Conservation (phyloP, 371 early-diverging fungal species). For the Rhizopus arrhizus region DNA sequence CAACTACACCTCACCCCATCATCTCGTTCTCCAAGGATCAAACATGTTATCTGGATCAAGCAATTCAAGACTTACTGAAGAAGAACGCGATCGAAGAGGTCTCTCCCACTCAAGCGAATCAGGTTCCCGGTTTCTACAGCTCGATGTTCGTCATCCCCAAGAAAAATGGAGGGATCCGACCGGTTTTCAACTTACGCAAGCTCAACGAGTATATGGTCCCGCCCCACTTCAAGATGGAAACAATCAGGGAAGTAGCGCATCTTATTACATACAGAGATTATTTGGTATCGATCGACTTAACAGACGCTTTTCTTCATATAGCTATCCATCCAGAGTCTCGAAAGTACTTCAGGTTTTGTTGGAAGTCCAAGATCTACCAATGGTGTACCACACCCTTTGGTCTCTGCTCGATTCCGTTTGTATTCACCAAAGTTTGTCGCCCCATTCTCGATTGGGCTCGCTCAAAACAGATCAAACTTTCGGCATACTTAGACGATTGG, state of each 20-base stretch:
- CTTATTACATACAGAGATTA: slow-evolving; percentile 12
- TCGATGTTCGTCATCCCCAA: slow-evolving; percentile 33
- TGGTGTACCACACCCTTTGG: slow-evolving; percentile 39
- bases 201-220: slow-evolving; percentile 27
- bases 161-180: slow-evolving; percentile 23
- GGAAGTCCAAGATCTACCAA: slow-evolving; percentile 21
- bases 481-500: slow-evolving; percentile 38
- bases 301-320: slow-evolving; percentile 24
- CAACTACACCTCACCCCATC: neutral
- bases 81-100: slow-evolving; percentile 21
- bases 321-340: slow-evolving; percentile 23
- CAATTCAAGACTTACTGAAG: neutral
- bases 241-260: slow-evolving; percentile 26
- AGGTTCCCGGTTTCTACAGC: slow-evolving; percentile 20
- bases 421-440: slow-evolving; percentile 35
- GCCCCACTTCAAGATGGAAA: slow-evolving; percentile 40
- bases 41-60: neutral
- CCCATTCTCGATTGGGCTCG: slow-evolving; percentile 35
- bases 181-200: slow-evolving; percentile 32
- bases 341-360: slow-evolving; percentile 18
- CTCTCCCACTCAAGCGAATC: neutral
- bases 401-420: slow-evolving; percentile 29
- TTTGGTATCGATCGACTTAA: slow-evolving; percentile 18
- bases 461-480: slow-evolving; percentile 21
- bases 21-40: neutral